These are phyloP conservation scores for Santalum album DNA, from an alignment of 164 flowering plant species.

Conservation along the genomic window DNA sequence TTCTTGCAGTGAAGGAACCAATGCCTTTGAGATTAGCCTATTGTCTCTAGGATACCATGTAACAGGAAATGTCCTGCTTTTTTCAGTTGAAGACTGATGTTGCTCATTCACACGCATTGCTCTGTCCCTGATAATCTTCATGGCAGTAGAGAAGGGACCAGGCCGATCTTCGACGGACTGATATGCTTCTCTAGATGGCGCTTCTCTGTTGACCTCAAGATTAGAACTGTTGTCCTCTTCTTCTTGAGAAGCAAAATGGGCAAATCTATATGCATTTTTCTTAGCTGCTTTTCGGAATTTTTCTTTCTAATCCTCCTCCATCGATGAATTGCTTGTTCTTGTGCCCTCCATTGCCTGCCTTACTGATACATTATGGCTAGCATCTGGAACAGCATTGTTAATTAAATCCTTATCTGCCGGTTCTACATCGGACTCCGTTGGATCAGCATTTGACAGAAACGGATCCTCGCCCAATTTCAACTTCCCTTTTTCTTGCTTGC, in stretches of 20 bases:
- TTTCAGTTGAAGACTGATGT: slow-evolving; percentile 3
- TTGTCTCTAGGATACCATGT: slow-evolving; percentile 43
- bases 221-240: slow-evolving; percentile 14
- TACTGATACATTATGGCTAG: neutral
- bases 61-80: slow-evolving; percentile 9
- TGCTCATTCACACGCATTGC: slow-evolving; percentile 15
- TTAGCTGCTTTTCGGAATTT: slow-evolving; percentile 31
- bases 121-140: slow-evolving; percentile 63
- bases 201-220: slow-evolving; percentile 16
- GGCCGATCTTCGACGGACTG: slow-evolving; percentile 99
- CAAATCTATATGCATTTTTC: slow-evolving; percentile 44
- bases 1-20: neutral
- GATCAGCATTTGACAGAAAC: slow-evolving; percentile 8
- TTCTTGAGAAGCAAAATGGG: slow-evolving; percentile 27
- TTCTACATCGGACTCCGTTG: slow-evolving; percentile 5
- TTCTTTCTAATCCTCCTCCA: slow-evolving; percentile 11
- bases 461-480: slow-evolving; percentile 13
- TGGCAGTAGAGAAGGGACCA: slow-evolving; percentile 94
- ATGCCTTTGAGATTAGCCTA: neutral
- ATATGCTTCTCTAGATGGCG: slow-evolving; percentile 36
- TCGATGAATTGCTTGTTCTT: neutral
- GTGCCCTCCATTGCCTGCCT: neutral
- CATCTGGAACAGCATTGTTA: slow-evolving; percentile 1
- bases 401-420: slow-evolving; percentile 3
- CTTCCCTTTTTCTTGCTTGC: slow-evolving; percentile 29